phyloP scores from a whole-genome alignment of 768 basidiomycete species.

The Tylopilus rubrobrunneus region DNA sequence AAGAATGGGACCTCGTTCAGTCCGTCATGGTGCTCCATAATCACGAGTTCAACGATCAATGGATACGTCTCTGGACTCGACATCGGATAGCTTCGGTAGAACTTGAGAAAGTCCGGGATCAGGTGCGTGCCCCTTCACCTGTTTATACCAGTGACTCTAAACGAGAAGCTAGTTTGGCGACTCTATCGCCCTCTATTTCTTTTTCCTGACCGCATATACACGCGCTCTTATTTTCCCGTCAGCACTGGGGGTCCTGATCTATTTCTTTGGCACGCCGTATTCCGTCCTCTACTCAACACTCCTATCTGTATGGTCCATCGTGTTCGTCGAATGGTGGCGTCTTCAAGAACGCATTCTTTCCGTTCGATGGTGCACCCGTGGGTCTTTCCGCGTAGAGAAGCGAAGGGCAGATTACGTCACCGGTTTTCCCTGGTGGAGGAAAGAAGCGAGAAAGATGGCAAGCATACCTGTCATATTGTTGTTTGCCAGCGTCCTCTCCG shows the following conservation, averaged over 20 bases:
- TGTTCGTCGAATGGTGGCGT: constrained; percentile 92
- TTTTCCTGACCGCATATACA: constrained; percentile 83
- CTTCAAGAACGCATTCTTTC: constrained; percentile 81
- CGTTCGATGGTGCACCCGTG: constrained; percentile 76
- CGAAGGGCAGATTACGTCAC: constrained; percentile 56
- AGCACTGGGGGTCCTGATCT: constrained; percentile 62
- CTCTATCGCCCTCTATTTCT: constrained; percentile 82
- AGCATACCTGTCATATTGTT: constrained; percentile 69
- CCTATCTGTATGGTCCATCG: constrained; percentile 78
- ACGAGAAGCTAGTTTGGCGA: constrained; percentile 60
- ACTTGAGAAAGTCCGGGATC: constrained; percentile 67
- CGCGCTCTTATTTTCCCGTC: constrained; percentile 76
- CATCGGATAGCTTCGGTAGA: constrained; percentile 59
- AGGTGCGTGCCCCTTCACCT: constrained; percentile 41
- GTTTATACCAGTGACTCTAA: neutral
- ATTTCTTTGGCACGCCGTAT: constrained; percentile 69
- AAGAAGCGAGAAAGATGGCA: constrained; percentile 63
- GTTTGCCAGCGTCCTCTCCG: constrained; percentile 66
- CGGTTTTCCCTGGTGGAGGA: constrained; percentile 67
- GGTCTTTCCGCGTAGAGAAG: constrained; percentile 73
- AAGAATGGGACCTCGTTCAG: constrained; percentile 78
- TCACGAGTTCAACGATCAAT: constrained; percentile 69
- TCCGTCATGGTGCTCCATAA: constrained; percentile 85
- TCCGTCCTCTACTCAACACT: constrained; percentile 72
- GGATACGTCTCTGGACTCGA: constrained; percentile 75